Percentiles rank a stretch among this genome's conserved stretches.
phyloP scores from a whole-genome alignment of 257 asterid genomes.

The Verbena officinalis region DNA sequence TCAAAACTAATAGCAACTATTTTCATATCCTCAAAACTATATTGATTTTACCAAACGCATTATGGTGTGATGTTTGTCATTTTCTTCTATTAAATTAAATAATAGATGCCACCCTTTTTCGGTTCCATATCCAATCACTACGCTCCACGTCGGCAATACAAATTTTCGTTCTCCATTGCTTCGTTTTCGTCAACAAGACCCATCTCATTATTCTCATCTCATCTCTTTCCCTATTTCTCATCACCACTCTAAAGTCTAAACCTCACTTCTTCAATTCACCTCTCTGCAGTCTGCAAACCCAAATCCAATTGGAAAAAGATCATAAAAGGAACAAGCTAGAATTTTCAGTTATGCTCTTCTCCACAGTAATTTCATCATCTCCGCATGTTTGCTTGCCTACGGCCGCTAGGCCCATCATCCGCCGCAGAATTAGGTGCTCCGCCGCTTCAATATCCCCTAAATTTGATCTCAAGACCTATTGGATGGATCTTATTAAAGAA shows the following conservation, averaged over 20 bases:
- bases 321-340: not conserved
- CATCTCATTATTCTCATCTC: too few species aligned
- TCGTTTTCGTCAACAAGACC: conserved; percentile 5
- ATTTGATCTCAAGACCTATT: conserved; percentile 82
- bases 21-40: too few species aligned
- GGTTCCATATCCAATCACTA: conserved; percentile 25
- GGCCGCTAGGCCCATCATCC: conserved; percentile 37
- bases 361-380: conserved; percentile 31
- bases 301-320: not conserved
- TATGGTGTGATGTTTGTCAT: too few species aligned
- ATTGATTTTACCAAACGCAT: too few species aligned
- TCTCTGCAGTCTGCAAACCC: not conserved
- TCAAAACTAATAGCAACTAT: too few species aligned
- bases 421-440: conserved; percentile 53
- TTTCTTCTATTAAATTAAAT: too few species aligned
- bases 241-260: not conserved
- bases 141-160: conserved; percentile 23
- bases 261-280: not conserved
- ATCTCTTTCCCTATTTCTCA: not conserved
- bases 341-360: conserved; percentile 33
- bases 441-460: conserved; percentile 39
- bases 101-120: too few species aligned
- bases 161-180: not conserved
- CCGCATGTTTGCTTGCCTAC: conserved; percentile 35
- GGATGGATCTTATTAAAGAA: conserved; percentile 75